phyloP scores from a whole-genome alignment of 352 stramenopile species.

The Globisporangium alternatum region DNA sequence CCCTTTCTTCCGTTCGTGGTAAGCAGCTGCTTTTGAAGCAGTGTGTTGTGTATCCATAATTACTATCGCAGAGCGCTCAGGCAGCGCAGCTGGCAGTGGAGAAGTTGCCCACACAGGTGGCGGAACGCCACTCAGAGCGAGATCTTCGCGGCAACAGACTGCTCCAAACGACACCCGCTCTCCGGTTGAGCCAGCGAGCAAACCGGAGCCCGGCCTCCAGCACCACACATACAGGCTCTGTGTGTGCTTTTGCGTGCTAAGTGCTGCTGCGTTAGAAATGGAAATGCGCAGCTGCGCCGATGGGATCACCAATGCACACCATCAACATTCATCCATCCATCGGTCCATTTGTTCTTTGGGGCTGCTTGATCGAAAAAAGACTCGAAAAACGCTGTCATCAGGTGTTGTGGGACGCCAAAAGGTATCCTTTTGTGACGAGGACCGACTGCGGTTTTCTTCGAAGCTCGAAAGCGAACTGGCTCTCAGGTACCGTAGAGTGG shows the following conservation, averaged over 20 bases:
- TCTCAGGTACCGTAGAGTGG: constrained; percentile 4
- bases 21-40: constrained; percentile 6
- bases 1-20: constrained; percentile 1
- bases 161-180: not conserved
- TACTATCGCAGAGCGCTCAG: not conserved
- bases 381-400: too few species aligned
- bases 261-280: not conserved
- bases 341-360: not conserved
- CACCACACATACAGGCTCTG: not conserved
- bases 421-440: constrained; percentile 4
- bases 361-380: not conserved
- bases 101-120: not conserved
- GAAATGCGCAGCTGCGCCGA: not conserved
- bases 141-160: constrained; percentile 8
- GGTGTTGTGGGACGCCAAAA: not conserved
- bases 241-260: not conserved
- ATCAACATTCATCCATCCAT: too few species aligned
- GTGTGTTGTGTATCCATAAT: constrained; percentile 13
- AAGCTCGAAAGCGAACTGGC: not conserved
- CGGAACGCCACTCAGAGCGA: constrained; percentile 2
- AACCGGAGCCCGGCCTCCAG: not conserved
- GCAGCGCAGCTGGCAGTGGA: constrained; percentile 8
- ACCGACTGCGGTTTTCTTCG: not conserved
- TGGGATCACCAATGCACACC: not conserved
- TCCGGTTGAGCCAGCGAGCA: not conserved